Base-by-base conservation (phyloP, 2,329 filamentous ascomycete genomes). In the Trichoderma sp. region DNA sequence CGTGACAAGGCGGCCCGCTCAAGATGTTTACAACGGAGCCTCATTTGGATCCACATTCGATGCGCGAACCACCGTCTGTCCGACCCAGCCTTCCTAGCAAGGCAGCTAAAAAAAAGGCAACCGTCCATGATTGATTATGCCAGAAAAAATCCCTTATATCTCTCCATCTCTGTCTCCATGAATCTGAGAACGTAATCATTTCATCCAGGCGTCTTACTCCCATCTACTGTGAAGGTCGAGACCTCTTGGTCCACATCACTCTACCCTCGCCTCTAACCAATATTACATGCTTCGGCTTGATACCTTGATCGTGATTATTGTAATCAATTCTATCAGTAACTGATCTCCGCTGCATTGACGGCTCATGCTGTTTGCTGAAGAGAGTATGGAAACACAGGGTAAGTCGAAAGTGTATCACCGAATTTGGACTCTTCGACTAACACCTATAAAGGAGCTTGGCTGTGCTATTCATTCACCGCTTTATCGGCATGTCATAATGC, bases 61-160 rank as follows among this genome's bases (percentile, higher is more conserved):
- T 36, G 43, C 43, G 67, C 67, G 67, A 36, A 61, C 57, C 56
- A 62, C 53, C 32, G 32, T 24, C 36, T 26, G 47, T 60, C 65
- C 36, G 36, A 58, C 39, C 39, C 51, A 32, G 43, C 12, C 21
- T 60, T 21, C 65, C 56, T 70, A 9, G 28, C 21, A 32, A 70
- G 67, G 67, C 67, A 70, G 61, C 67, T 58, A 53, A 61, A 43
- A 47, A 34, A 51, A 60, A 62, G 67, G 67, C 67, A 70, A 53
- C 67, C 57, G 30, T 39, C 57, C 34, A 39, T 57, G 39, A 62
- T 53, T 12, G 39, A 62, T 53, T 21, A 4, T 28, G n/a, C 28
- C 28, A 7, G 15, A 51, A n/a, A n/a, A 65, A 43, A 21, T 24
- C 24, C 12, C 32, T 53, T 34, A 60, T 69, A 34, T 70, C 30